Base-by-base conservation (phyloP, 257 asterid species). In the Lithospermum erythrorhizon region DNA sequence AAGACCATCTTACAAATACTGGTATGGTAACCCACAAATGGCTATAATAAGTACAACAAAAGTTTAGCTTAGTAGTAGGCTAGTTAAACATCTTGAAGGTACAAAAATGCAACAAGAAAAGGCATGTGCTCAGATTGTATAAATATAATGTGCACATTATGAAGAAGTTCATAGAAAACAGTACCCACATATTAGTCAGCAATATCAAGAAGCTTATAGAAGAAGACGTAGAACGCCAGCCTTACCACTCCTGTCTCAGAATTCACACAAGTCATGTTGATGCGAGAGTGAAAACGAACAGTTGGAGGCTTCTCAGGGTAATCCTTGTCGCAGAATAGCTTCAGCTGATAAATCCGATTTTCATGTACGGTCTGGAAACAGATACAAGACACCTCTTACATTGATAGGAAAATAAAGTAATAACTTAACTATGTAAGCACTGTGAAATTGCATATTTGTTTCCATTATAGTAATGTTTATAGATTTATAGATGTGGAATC, bases 261-360 rank as follows among this genome's bases (percentile, higher is more conserved):
- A 64, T 75, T 79, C 59, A 75, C 79, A 52, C 81, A 75, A 30
- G 79, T 69, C 79, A 79, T 69, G 67, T 75, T 75, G 67, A 75
- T 21, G 16, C 76, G 76, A 1, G 84, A 79, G 20, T 72, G 79
- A 53, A 79, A 75, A 52, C 81, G 79, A 53, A 79, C 84, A 64
- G 56, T 67, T 18, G 84, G 84, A 25, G 81, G 81, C 69, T 79
- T 79, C 29, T 75, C 79, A 6, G 81, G 83, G 66, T 79, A 79
- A 56, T 79, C 81, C 59, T 78, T 72, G 79, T 73, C 82, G 9
- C 82, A 77, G 48, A 70, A 73, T 19, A 73, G 68, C 74, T 77
- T 77, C 73, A 78, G 52, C 59, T 75, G 83, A 68, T 75, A 75
- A 53, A 78, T 78, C 6, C 84, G 75, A 15, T 78, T 69, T 67